Percentiles rank a stretch among this genome's conserved stretches.
Conservation (phyloP, 2,329 filamentous ascomycete species). For the Thermoascus crustaceus region DNA sequence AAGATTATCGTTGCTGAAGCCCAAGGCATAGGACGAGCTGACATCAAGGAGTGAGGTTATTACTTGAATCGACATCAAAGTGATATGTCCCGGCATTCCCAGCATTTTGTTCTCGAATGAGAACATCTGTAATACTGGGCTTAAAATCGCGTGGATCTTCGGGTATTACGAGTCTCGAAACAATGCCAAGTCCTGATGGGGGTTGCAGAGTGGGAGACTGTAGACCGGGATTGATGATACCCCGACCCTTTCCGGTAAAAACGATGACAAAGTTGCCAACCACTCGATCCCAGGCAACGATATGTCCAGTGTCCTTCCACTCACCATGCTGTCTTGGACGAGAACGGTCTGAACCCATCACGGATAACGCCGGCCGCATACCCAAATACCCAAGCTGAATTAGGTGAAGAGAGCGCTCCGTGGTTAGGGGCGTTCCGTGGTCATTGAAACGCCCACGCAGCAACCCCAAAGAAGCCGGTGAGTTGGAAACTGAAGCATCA, state of each 20-base stretch:
- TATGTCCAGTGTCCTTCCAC: constrained; percentile 29
- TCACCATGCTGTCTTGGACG: constrained; percentile 4
- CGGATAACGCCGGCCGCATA: constrained; percentile 10
- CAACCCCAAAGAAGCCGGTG: constrained; percentile 24
- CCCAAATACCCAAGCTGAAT: constrained; percentile 31
- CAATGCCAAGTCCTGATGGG: constrained; percentile 6
- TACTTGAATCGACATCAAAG: constrained; percentile 20
- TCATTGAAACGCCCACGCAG: constrained; percentile 19
- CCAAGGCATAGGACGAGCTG: no score
- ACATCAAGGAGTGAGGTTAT: constrained; percentile 11
- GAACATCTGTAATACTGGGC: constrained; percentile 3
- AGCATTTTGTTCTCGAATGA: constrained; percentile 4
- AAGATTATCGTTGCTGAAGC: no score
- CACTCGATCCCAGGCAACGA: constrained; percentile 29
- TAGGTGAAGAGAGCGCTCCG: constrained; percentile 20
- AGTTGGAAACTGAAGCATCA: constrained; percentile 10
- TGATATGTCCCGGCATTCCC: constrained; percentile 10
- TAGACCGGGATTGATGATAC: constrained; percentile 17
- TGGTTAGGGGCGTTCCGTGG: constrained; percentile 13
- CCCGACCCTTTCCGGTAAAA: constrained; percentile 19
- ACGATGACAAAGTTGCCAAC: constrained; percentile 21
- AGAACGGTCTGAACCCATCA: no score
- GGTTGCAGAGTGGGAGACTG: constrained; percentile 2
- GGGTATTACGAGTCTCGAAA: constrained; percentile 8
- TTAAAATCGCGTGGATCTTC: constrained; percentile 4